Percentiles rank a stretch among this genome's conserved stretches.
Conservation (phyloP, 305 asterid species). For the Solanum hybrid region DNA sequence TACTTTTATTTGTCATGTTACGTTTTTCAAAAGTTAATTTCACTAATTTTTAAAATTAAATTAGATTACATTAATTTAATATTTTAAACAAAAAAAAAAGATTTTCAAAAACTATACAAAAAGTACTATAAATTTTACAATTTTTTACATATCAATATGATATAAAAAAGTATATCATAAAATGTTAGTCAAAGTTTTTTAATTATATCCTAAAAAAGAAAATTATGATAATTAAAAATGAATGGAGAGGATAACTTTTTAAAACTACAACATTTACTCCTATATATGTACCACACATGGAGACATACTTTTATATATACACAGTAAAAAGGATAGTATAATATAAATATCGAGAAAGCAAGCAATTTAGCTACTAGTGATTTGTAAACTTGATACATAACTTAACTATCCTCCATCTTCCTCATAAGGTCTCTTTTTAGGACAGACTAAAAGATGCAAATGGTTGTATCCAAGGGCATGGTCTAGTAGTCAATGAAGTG, state of each 20-base stretch:
- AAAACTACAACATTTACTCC: background rate
- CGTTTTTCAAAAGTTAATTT: too few relatives aligned
- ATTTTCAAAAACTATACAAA: too few relatives aligned
- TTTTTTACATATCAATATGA: too few relatives aligned
- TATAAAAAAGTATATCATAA: background rate
- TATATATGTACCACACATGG: background rate
- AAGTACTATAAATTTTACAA: too few relatives aligned
- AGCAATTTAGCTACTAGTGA: background rate
- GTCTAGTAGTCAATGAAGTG: background rate
- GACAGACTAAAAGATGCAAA: background rate
- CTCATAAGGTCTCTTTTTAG: background rate
- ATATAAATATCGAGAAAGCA: background rate
- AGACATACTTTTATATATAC: background rate
- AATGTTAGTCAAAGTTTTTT: too few relatives aligned
- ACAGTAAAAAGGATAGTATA: background rate
- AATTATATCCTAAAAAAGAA: accelerated
- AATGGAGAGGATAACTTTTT: accelerated
- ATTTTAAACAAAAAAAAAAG: too few relatives aligned
- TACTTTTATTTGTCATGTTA: too few relatives aligned
- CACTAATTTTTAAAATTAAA: too few relatives aligned
- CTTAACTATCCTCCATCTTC: background rate
- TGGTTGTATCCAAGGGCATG: background rate
- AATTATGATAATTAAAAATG: too few relatives aligned
- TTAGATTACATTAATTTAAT: too few relatives aligned
- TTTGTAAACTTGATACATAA: background rate